phyloP scores from a whole-genome alignment of 2,329 filamentous ascomycete genomes.

The Cercospora sesami region DNA sequence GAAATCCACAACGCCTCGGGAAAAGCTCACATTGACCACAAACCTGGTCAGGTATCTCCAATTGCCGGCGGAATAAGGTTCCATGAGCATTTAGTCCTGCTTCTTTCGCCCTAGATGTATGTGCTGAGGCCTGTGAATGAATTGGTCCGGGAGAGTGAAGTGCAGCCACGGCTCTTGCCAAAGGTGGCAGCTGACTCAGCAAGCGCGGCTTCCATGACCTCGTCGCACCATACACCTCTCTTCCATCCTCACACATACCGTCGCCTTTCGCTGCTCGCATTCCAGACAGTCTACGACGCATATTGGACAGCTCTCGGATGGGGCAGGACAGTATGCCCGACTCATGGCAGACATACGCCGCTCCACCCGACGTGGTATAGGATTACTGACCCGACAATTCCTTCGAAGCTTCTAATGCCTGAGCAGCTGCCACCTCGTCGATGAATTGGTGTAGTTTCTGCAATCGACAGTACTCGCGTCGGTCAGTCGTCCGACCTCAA shows the following conservation, averaged over 20 bases:
- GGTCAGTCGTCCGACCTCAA: not conserved
- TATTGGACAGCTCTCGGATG: not conserved
- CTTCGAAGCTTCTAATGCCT: not conserved
- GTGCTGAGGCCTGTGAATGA: not conserved
- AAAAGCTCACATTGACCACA: constrained; percentile 1
- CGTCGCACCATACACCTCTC: not conserved
- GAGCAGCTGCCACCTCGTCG: not conserved
- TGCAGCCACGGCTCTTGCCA: not conserved
- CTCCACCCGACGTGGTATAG: not conserved
- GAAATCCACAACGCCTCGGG: constrained; percentile 4
- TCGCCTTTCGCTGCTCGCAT: not conserved
- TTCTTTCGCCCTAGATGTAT: not conserved
- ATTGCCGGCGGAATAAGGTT: not conserved
- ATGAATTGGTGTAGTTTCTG: not conserved
- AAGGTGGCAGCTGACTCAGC: not conserved
- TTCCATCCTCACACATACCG: not conserved
- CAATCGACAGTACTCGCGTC: not conserved
- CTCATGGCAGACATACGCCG: not conserved
- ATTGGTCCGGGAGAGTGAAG: not conserved
- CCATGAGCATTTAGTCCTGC: not conserved
- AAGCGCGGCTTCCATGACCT: not conserved
- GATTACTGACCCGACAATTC: not conserved
- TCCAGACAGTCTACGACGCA: not conserved
- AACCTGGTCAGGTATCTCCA: not conserved
- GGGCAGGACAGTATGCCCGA: not conserved